Evolutionary conservation across 2,329 filamentous ascomycete genomes (phyloP), one percentile per base, ranked within the genome.

Genomic region (Epichloe elymi): DNA sequence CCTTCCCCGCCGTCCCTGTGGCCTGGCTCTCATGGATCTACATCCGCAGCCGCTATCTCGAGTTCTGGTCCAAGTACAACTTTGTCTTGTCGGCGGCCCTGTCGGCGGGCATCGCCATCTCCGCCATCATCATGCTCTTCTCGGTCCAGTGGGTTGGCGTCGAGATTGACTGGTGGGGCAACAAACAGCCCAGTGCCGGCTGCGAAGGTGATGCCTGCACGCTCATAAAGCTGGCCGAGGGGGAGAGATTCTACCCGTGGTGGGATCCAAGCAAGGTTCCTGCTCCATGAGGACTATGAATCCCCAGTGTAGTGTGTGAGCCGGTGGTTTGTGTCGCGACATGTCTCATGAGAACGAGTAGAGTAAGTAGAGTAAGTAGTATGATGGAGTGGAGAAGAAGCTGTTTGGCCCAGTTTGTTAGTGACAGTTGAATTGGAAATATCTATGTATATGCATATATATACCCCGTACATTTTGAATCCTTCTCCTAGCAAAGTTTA

Each of bases 21-120:
- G 73, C 70, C 4, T 73, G 65, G 61, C 54, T 72, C 36, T 73
- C 71, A 4, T 76, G 73, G 71, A 61, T 75, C 26, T 76, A 69
- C 57, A 58, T 74, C 53, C 71, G 69, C 56, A 60, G 60, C 20
- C 65, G 72, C 11, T 72, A 69, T 56, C 65, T 74, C 26, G 67
- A 60, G 3, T 70, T 75, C 55, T 78, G 75, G 73, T 68, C 70
- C 51, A 75, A 53, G 65, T 67, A 68, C 58, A 68, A 74, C 58
- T 75, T 72, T 51, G 71, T 75, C 19, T 62, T 74, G 3, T 73
- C 73, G 1, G 70, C 73, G 0, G 65, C 71, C 1, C 69, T 74
- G 50, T 70, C 66, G 1, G 63, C 65, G 0, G 72, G 66, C 2
- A 66, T 76, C 19, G 72, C 73, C 17, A 62, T 77, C 41, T 63